These are phyloP conservation scores for Thecaphora thlaspeos DNA, from an alignment of 1,284 basidiomycete species.

Conservation along the genomic window DNA sequence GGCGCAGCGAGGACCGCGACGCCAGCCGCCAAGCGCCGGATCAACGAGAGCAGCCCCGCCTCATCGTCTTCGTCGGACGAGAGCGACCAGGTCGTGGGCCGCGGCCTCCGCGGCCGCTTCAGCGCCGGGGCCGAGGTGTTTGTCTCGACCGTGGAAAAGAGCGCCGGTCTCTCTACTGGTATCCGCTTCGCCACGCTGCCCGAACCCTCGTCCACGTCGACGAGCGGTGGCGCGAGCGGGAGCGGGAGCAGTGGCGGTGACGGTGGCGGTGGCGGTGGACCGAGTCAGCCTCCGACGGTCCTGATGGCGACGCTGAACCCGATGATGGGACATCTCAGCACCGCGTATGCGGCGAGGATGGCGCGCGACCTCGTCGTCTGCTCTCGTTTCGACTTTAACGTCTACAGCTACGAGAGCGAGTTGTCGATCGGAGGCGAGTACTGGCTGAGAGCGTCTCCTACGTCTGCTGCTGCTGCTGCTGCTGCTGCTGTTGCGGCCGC, in stretches of 20 bases:
- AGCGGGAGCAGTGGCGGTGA: too few relatives aligned
- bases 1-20: too few relatives aligned
- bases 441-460: conserved; percentile 20
- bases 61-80: conserved; percentile 67
- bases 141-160: conserved; percentile 86
- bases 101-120: conserved; percentile 79
- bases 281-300: conserved; percentile 73
- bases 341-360: conserved; percentile 84
- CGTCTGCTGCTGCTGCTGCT: too few relatives aligned
- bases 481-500: too few relatives aligned
- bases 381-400: conserved; percentile 92
- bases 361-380: conserved; percentile 82
- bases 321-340: conserved; percentile 89
- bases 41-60: not conserved
- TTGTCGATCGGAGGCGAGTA: conserved; percentile 71
- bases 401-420: conserved; percentile 94
- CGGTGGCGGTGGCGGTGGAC: too few relatives aligned
- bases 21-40: not conserved
- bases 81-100: conserved; percentile 66
- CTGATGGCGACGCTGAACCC: conserved; percentile 93
- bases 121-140: conserved; percentile 92
- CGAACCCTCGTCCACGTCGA: conserved; percentile 61
- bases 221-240: not conserved
- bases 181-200: conserved; percentile 86
- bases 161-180: conserved; percentile 90